These are phyloP conservation scores for Leccinum griseonigrum DNA, from an alignment of 1,284 basidiomycete species.

Conservation along the genomic window DNA sequence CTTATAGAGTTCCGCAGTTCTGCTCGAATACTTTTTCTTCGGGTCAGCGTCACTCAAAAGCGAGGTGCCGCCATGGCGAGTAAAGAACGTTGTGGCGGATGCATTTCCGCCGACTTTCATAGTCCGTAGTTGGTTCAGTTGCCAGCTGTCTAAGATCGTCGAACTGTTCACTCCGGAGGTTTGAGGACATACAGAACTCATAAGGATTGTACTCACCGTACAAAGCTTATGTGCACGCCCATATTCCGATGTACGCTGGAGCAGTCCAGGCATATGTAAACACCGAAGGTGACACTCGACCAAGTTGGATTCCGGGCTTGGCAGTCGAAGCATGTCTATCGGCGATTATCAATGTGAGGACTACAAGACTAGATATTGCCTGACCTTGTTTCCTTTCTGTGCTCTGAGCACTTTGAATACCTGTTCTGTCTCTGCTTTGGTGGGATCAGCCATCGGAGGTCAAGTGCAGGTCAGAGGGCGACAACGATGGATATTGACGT, in stretches of 20 bases:
- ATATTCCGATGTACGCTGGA: constrained; percentile 95
- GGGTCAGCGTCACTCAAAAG: constrained; percentile 76
- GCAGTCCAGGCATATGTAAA: constrained; percentile 98
- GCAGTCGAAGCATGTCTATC: constrained; percentile 94
- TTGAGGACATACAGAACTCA: constrained; percentile 8
- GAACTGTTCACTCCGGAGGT: constrained; percentile 55
- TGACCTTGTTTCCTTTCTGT: constrained; percentile 89
- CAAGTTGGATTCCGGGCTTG: constrained; percentile 96
- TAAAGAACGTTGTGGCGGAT: constrained; percentile 89
- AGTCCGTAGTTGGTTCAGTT: constrained; percentile 84
- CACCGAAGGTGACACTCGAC: constrained; percentile 94
- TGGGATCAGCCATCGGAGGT: constrained; percentile 60
- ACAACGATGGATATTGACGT: constrained; percentile 17
- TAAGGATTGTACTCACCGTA: constrained; percentile 60
- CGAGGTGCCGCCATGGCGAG: constrained; percentile 75
- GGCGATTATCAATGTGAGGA: constrained; percentile 11
- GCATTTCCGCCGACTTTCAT: constrained; percentile 98
- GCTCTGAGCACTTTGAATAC: constrained; percentile 74
- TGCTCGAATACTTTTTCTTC: constrained; percentile 88
- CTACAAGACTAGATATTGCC: constrained; percentile 17
- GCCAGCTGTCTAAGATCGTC: constrained; percentile 96
- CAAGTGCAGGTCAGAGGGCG: constrained; percentile 2
- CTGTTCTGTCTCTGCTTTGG: constrained; percentile 76
- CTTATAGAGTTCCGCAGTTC: constrained; percentile 86
- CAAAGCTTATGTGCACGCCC: constrained; percentile 98